Evolutionary conservation across 192 early-diverging fungal genomes (phyloP), one percentile per base, ranked within the genome.

Genomic region (Gonapodya sp.): DNA sequence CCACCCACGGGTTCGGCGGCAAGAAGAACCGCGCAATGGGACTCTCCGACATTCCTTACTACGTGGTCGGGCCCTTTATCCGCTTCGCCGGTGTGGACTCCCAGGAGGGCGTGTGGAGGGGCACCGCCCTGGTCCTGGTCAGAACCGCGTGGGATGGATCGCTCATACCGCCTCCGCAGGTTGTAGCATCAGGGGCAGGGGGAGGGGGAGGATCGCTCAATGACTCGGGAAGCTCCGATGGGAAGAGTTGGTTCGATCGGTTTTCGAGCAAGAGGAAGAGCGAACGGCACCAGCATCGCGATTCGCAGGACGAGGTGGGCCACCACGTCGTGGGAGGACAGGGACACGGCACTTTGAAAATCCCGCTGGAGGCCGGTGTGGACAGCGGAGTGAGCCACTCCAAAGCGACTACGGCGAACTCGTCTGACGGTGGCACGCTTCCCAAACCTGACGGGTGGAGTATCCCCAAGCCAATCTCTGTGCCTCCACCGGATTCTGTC

Each of bases 11-110:
- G 8, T 8, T 24, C 8, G 46, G 46, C 46, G 46, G 46, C 46
- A 24, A 24, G 24, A 8, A 24, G 8, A 64, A 64, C 24, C 46
- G 46, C 8, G 46, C 46, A 64, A 64, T 64, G 46, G 46, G 46
- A 24, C 24, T 64, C 18, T 33, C 8, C 34, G 75, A 77, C 75
- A 34, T 77, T 77, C 75, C 75, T 33, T 34, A 77, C 30, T 18
- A 77, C 34, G 34, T 77, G 18, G 75, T 77, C 8, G 75, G 75
- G 18, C 75, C 75, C 75, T 34, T 77, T 33, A 34, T 77, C 75
- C 30, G 30, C 34, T 77, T 77, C 34, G 18, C 8, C 2, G 75
- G 75, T 31, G 75, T 77, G 8, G 75, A 77, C 75, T 2, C 34
- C 75, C 18, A 77, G 30, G 34, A 18, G 30, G 34, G 34, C 30